A percentile compares a stretch with the other conserved stretches of the same genome.
phyloP scores from a whole-genome alignment of 202 grass and related monocot species.

The Miscanthus sacchariflorus region DNA sequence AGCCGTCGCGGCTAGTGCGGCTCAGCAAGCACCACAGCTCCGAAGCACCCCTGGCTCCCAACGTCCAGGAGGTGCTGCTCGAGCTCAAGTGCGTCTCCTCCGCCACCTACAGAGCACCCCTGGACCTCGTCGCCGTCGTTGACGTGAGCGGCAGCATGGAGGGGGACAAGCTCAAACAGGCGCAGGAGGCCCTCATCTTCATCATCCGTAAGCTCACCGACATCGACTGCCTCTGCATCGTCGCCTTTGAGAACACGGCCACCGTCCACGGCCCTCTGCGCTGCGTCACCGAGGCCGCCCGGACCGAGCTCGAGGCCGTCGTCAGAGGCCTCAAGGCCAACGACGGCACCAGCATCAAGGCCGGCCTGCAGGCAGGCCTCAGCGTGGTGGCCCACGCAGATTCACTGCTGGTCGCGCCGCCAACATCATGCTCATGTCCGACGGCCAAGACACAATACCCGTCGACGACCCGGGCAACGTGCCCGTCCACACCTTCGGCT shows the following conservation, averaged over 20 bases:
- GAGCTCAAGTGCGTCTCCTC: conserved; percentile 36
- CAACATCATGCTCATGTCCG: conserved; percentile 12
- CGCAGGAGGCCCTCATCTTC: conserved; percentile 49
- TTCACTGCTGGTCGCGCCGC: too few relatives aligned
- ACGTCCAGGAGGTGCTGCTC: conserved; percentile 35
- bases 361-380: conserved; percentile 7
- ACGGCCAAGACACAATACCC: not conserved
- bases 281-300: conserved; percentile 22
- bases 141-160: conserved; percentile 56
- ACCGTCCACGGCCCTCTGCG: conserved; percentile 14
- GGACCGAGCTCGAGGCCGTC: not conserved
- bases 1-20: not conserved
- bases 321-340: not conserved
- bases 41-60: conserved; percentile 28
- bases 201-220: conserved; percentile 49
- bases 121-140: conserved; percentile 52
- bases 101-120: conserved; percentile 3
- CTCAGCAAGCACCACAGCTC: conserved; percentile 16
- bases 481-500: conserved; percentile 48
- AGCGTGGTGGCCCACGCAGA: not conserved
- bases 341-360: conserved; percentile 25
- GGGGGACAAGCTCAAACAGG: conserved; percentile 30
- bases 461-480: conserved; percentile 2
- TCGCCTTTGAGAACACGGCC: conserved; percentile 27
- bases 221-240: conserved; percentile 49